These are phyloP conservation scores for Emergomyces africanus DNA, from an alignment of 2,329 filamentous ascomycete species.

Conservation along the genomic window DNA sequence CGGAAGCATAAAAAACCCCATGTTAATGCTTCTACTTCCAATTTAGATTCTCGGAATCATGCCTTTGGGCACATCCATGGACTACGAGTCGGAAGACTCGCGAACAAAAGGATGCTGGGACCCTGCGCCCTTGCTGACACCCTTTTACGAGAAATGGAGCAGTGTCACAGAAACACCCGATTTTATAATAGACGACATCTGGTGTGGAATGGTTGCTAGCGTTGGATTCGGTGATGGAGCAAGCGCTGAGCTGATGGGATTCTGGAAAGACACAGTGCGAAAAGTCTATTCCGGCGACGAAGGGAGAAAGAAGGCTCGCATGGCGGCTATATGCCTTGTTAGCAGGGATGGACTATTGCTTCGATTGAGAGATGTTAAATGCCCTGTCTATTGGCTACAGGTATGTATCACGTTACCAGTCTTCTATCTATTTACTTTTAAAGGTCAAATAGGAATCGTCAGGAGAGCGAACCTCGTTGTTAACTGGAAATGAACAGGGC, in stretches of 20 bases:
- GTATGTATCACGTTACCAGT: conserved; percentile 19
- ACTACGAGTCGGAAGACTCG: conserved; percentile 35
- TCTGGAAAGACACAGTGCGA: conserved; percentile 34
- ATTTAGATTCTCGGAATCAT: conserved; percentile 38
- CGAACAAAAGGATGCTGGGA: conserved; percentile 39
- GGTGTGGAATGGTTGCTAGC: conserved; percentile 34
- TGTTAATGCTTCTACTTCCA: not conserved
- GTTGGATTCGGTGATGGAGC: conserved; percentile 35
- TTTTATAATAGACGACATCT: conserved; percentile 32
- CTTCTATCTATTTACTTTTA: no score
- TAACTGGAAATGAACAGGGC: not conserved
- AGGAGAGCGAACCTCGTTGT: not conserved
- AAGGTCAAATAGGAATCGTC: no score
- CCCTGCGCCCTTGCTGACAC: conserved; percentile 20
- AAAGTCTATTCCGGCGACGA: conserved; percentile 38
- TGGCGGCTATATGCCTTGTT: conserved; percentile 38
- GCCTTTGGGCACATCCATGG: conserved; percentile 40
- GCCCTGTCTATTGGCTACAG: conserved; percentile 40
- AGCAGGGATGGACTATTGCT: conserved; percentile 37
- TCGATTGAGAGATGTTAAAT: conserved; percentile 35
- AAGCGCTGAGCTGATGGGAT: conserved; percentile 24
- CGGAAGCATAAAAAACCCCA: not conserved
- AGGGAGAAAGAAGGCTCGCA: conserved; percentile 33
- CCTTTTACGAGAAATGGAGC: conserved; percentile 30
- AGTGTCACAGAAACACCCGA: conserved; percentile 25